These are phyloP conservation scores for Atractiella rhizophila DNA, from an alignment of 768 basidiomycete genomes.

Conservation along the genomic window DNA sequence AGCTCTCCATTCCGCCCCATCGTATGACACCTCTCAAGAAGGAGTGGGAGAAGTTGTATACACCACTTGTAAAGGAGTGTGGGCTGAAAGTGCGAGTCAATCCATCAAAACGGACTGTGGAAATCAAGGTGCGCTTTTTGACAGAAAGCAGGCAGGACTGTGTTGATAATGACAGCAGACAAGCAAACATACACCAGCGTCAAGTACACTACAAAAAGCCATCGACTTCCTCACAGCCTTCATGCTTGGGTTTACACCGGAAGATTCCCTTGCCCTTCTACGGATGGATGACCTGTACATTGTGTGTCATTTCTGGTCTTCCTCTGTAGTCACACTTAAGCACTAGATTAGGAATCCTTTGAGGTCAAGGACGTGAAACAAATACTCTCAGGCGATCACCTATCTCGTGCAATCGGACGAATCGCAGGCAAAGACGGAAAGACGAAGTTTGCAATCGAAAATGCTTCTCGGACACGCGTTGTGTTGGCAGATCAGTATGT, in stretches of 20 bases:
- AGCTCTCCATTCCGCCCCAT: constrained; percentile 80
- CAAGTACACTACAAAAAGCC: constrained; percentile 61
- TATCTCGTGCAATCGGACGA: constrained; percentile 96
- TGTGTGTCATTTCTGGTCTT: constrained; percentile 25
- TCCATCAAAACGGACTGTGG: constrained; percentile 59
- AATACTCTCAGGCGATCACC: constrained; percentile 83
- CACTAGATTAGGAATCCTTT: neutral
- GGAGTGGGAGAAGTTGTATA: constrained; percentile 87
- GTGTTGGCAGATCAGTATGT: constrained; percentile 89
- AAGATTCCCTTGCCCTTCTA: constrained; percentile 89
- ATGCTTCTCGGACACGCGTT: constrained; percentile 85
- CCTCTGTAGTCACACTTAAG: neutral
- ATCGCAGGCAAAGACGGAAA: constrained; percentile 98
- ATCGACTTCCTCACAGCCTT: constrained; percentile 93
- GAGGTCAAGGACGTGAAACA: constrained; percentile 97
- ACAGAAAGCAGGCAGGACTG: neutral
- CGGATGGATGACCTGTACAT: constrained; percentile 91
- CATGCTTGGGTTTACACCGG: constrained; percentile 79
- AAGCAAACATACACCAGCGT: constrained; percentile 37
- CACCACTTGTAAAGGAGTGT: constrained; percentile 79
- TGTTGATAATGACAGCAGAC: constrained; percentile 29
- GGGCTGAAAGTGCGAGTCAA: constrained; percentile 96
- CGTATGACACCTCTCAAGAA: constrained; percentile 91
- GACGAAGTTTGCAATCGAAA: constrained; percentile 96
- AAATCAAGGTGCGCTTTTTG: constrained; percentile 48